Evolutionary conservation across 2,329 filamentous ascomycete species (phyloP).

Genomic region (Nothopassalora personata): DNA sequence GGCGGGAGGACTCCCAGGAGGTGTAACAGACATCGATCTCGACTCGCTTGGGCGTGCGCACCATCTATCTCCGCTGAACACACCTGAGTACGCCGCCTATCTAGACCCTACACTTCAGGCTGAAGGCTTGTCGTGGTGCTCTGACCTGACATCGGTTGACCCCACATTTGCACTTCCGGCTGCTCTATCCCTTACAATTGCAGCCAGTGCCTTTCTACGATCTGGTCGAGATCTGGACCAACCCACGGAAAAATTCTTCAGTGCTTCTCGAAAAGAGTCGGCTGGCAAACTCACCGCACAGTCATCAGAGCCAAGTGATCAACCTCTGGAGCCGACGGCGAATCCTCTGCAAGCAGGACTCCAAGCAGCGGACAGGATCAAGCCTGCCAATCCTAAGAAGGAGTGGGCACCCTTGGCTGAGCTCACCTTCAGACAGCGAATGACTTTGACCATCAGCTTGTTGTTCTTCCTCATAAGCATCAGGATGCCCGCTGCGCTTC

Average conservation of each 20-base stretch:
- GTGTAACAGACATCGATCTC: not conserved
- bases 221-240: not conserved
- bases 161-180: conserved; percentile 33
- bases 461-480: conserved; percentile 32
- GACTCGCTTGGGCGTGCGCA: not conserved
- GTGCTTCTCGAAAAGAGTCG: not conserved
- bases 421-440: conserved; percentile 16
- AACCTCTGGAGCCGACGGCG: not conserved
- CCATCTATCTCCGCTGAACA: not conserved
- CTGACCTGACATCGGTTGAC: conserved; percentile 51
- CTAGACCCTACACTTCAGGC: conserved; percentile 48
- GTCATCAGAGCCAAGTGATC: not conserved
- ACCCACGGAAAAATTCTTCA: not conserved
- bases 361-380: conserved; percentile 7
- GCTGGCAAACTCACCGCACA: not conserved
- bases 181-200: conserved; percentile 10
- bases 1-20: not conserved
- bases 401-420: not conserved
- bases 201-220: conserved; percentile 26
- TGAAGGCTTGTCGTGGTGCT: conserved; percentile 59
- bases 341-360: conserved; percentile 9
- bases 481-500: conserved; percentile 37
- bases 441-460: conserved; percentile 29
- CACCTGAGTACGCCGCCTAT: conserved; percentile 19
- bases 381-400: not conserved